Base-by-base conservation (phyloP, 2,329 filamentous ascomycete genomes). In the Fusarium musae region DNA sequence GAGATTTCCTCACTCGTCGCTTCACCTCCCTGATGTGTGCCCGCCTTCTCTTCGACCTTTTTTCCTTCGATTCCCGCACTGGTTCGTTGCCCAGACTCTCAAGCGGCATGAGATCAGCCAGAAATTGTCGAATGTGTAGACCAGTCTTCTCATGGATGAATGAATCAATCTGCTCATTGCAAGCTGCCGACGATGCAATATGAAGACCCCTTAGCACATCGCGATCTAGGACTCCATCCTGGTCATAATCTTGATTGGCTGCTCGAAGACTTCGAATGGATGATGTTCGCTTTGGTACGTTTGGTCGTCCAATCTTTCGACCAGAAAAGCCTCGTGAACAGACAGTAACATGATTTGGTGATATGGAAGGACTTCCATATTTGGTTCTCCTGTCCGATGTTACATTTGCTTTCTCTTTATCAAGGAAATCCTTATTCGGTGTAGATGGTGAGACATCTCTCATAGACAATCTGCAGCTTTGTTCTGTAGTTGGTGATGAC, bases 131-230 rank as follows among this genome's bases (percentile, higher is more conserved):
- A 50, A 90, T 84, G 19, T 86, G 81, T 30, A 88, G 75, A 0
- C 89, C 89, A 1, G 87, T 89, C 68, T 84, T 84, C 28, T 85
- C 80, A 34, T 84, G 81, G 60, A 91, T 86, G 77, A 85, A 85
- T 0, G 83, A 83, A 75, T 90, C 87, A 5, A 89, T 83, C 40
- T 84, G 80, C 62, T 87, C 84, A 62, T 90, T 85, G 56, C 87
- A 89, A 9, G 88, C 88, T 16, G 88, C 89, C 9, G 86, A 86
- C 36, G 87, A 84, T 9, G 87, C 88, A 43, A 90, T 84, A 66
- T 87, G 86, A 16, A 91, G 79, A 1, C 88, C 89, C 57, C 84
- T 83, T 54, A 90, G 83, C 6, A 90, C 85, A 74, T 89, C 86
- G 50, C 83, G 82, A 74, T 90, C 85, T 30, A 79, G 79, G 36